Evolutionary conservation across 2,329 filamentous ascomycete species (phyloP).

Genomic region (Verticillium nonalfalfae): DNA sequence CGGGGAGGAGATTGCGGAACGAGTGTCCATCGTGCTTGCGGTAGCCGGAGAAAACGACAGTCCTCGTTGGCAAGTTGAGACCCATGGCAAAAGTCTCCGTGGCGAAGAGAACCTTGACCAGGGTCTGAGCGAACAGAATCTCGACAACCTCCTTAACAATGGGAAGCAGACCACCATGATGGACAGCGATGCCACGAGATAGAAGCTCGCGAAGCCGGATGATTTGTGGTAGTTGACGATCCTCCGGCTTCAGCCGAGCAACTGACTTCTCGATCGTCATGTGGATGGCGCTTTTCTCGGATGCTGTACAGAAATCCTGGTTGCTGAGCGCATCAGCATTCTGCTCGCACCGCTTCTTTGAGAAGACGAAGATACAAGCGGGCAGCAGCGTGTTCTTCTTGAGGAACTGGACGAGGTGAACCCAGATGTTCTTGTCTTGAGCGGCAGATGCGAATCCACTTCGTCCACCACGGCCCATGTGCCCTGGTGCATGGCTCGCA

Average conservation of each 20-base stretch:
- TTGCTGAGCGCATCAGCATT: conserved; percentile 94
- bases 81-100: conserved; percentile 99
- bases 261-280: conserved; percentile 97
- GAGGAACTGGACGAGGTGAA: conserved; percentile 87
- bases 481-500: conserved; percentile 62
- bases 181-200: conserved; percentile 84
- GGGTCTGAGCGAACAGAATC: conserved; percentile 87
- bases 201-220: conserved; percentile 79
- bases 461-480: conserved; percentile 84
- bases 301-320: conserved; percentile 87
- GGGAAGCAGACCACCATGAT: conserved; percentile 88
- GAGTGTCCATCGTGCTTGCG: conserved; percentile 91
- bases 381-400: conserved; percentile 83
- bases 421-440: conserved; percentile 95
- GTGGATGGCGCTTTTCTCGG: conserved; percentile 93
- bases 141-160: conserved; percentile 98
- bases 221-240: conserved; percentile 87
- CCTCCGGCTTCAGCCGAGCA: conserved; percentile 83
- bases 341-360: conserved; percentile 94
- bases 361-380: conserved; percentile 97
- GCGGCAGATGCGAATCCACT: conserved; percentile 81
- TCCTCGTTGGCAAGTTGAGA: conserved; percentile 88
- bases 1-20: conserved; percentile 85
- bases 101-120: conserved; percentile 95
- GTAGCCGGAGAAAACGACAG: conserved; percentile 95